Conservation (phyloP, 169 alveolate species). For the Perkinsus olseni region DNA sequence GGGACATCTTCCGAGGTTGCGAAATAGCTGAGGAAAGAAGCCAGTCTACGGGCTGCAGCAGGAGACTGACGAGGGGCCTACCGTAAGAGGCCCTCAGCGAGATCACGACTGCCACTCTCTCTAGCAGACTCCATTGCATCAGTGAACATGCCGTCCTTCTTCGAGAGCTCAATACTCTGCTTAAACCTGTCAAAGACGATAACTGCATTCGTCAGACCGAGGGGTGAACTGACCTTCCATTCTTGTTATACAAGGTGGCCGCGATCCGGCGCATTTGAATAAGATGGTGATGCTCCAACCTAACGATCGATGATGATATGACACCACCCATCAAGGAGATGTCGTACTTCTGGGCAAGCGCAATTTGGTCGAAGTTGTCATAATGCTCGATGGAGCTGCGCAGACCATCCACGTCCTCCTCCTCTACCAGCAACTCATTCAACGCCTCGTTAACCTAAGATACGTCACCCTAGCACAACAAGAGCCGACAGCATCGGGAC, state of each 20-base stretch:
- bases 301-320: not conserved
- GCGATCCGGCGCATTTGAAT: slow-evolving; percentile 95
- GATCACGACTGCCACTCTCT: slow-evolving; percentile 46
- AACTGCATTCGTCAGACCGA: not conserved
- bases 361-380: slow-evolving; percentile 90
- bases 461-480: not conserved
- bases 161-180: slow-evolving; percentile 44
- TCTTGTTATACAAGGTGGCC: slow-evolving; percentile 78
- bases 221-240: slow-evolving; percentile 56
- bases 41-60: not conserved
- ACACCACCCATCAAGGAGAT: too few species aligned
- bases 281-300: slow-evolving; percentile 85
- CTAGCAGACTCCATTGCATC: slow-evolving; percentile 51
- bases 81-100: slow-evolving; percentile 28
- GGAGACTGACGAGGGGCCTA: not conserved
- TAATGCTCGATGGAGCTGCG: slow-evolving; percentile 81
- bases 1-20: not conserved
- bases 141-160: slow-evolving; percentile 25
- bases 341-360: slow-evolving; percentile 39
- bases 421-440: slow-evolving; percentile 92
- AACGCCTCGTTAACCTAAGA: slow-evolving; percentile 94
- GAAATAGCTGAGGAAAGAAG: not conserved
- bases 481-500: too few species aligned
- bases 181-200: slow-evolving; percentile 21
- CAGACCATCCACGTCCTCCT: slow-evolving; percentile 87